Conservation (phyloP, 805 yeast genomes). For the Wickerhamomyces silvicola region DNA sequence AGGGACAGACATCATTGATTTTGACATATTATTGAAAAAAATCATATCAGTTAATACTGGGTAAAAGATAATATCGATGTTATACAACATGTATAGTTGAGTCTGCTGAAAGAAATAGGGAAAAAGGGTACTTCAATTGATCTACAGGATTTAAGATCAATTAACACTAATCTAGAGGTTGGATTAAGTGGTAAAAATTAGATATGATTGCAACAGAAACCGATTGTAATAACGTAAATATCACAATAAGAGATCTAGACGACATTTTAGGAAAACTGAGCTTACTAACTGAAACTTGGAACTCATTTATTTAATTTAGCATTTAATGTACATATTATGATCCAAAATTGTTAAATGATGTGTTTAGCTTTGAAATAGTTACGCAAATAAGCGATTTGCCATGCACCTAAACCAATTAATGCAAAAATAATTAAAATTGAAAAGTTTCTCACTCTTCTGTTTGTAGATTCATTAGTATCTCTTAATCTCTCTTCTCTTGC, state of each 20-base stretch:
- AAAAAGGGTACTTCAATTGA: conserved; percentile 22
- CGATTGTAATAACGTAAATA: conserved; percentile 26
- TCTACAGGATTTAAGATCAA: conserved; percentile 30
- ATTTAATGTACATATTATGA: not conserved
- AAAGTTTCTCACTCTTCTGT: conserved; percentile 85
- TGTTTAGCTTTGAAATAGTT: conserved; percentile 86
- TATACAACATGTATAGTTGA: no score
- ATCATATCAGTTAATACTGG: conserved; percentile 37
- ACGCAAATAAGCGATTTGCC: conserved; percentile 91
- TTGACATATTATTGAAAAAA: conserved; percentile 35
- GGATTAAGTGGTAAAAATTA: conserved; percentile 28
- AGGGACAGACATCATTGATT: conserved; percentile 40
- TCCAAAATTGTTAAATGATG: conserved; percentile 39
- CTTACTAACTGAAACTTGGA: no score
- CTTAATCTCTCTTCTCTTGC: conserved; percentile 87
- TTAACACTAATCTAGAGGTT: conserved; percentile 25
- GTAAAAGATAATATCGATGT: conserved; percentile 28
- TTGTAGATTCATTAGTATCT: conserved; percentile 95
- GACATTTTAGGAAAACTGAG: conserved; percentile 44
- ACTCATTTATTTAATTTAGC: no score
- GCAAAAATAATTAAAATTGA: conserved; percentile 63
- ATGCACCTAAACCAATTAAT: conserved; percentile 72
- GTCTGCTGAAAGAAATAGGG: no score
- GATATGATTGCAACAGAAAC: conserved; percentile 42
- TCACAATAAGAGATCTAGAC: conserved; percentile 42